A percentile compares a stretch with the other conserved stretches of the same genome.
Conservation (phyloP, 306 rosid genomes). For the Cicer pinnatifidum region DNA sequence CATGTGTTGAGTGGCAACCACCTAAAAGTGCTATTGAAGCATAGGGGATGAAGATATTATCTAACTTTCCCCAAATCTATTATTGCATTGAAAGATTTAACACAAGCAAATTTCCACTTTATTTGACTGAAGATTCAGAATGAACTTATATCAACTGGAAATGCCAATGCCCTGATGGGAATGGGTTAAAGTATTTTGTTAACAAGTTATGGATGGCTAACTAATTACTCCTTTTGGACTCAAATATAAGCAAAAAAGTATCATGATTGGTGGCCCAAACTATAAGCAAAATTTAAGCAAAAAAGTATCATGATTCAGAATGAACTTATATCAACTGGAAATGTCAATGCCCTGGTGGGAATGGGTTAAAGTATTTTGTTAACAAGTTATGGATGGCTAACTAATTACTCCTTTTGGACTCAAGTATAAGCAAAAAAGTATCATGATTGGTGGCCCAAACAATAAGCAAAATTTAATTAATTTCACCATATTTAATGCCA, state of each 20-base stretch:
- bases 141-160: background rate
- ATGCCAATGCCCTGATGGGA: conserved; percentile 5
- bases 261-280: too few species aligned
- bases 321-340: background rate
- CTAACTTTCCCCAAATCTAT: background rate
- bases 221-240: background rate
- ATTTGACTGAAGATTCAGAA: background rate
- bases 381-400: background rate
- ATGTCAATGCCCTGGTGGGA: conserved; percentile 5
- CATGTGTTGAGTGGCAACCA: conserved; percentile 4
- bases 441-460: too few species aligned
- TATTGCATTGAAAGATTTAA: background rate
- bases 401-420: background rate
- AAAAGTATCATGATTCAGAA: background rate
- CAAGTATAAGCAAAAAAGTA: too few species aligned
- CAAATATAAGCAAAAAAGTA: too few species aligned
- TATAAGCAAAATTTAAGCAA: too few species aligned
- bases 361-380: background rate
- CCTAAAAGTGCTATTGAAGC: conserved; percentile 1
- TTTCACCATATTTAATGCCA: too few species aligned
- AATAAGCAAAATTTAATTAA: too few species aligned
- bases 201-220: background rate
- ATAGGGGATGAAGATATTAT: background rate
- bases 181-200: background rate
- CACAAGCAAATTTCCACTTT: background rate